Base-by-base conservation (phyloP, 179 eudicot genomes). In the Beta macrorhiza region DNA sequence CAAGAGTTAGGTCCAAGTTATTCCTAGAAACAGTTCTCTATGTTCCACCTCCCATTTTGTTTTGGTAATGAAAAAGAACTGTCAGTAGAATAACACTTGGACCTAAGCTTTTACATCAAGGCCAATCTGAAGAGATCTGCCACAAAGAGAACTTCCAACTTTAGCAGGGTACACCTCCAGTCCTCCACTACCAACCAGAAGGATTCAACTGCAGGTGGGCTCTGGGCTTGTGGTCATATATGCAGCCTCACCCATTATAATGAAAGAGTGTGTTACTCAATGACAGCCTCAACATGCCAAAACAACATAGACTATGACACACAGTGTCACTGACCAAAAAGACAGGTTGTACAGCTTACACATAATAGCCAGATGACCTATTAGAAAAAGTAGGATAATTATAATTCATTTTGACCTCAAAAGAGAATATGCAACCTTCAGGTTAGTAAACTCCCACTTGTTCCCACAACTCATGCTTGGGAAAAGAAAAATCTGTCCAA, bases 391-490 rank as follows among this genome's bases (percentile, higher is more conserved):
- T 17, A 73, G 72, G 64, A 80, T 64, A 53, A 9, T 17, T 37
- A 22, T 14, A 57, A 19, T 70, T 42, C n/a, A 0, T 6, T 37
- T 78, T 69, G 67, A 68, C 67, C 56, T 65, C 25, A 64, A 29
- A 25, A 63, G 57, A 69, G 7, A 55, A 53, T 56, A 37, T 29
- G 44, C 7, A 29, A 12, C 29, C 74, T 61, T 7, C 12, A 44
- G 29, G 25, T 69, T 10, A 52, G 59, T 72, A 72, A 52, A 72
- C 22, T 71, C 42, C 58, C 75, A 71, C 75, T 37, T 47, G 49
- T 47, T 71, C 75, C 57, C 51, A 0, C 13, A 45, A 67, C 19
- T 17, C 14, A 13, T 58, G 63, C 20, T 37, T 58, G 17, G 63
- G 14, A 6, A 19, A 58, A 11, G 25, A 58, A 20, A 64, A 64